Percentiles rank a stretch among this genome's conserved stretches.
These are phyloP conservation scores for Saccharomyces hybrid DNA, from an alignment of 1,139 yeast genomes.

Conservation along the genomic window DNA sequence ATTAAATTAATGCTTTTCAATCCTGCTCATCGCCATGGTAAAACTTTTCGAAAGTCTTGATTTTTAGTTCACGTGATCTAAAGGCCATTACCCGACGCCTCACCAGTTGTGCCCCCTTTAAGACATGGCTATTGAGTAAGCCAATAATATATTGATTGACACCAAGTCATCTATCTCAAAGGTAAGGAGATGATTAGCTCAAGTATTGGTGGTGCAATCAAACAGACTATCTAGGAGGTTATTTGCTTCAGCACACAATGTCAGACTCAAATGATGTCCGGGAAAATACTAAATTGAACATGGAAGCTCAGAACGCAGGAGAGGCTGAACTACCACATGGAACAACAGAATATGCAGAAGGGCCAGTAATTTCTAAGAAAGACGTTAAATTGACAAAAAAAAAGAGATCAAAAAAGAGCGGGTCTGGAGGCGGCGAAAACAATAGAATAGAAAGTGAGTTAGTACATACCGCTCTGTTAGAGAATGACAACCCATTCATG, in stretches of 20 bases:
- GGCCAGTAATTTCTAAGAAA: not conserved
- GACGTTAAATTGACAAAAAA: not conserved
- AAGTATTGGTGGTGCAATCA: not conserved
- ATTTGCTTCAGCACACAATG: not conserved
- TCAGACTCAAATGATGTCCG: not conserved
- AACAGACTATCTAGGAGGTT: not conserved
- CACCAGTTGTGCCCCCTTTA: not conserved
- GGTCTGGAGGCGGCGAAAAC: not conserved
- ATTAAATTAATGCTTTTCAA: not conserved
- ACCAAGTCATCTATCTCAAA: not conserved
- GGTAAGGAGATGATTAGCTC: not conserved
- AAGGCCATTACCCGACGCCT: not conserved
- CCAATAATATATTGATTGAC: not conserved
- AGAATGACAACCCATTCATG: slow-evolving; percentile 29
- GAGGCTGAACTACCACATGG: not conserved
- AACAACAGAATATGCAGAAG: not conserved
- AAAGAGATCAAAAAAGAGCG: not conserved
- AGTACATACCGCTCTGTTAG: slow-evolving; percentile 26
- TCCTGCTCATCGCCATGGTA: not conserved
- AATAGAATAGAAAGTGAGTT: slow-evolving; percentile 3
- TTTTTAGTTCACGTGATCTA: not conserved
- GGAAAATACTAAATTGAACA: not conserved
- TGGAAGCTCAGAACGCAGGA: not conserved
- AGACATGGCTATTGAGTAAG: not conserved
- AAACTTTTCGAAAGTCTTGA: not conserved